Percentiles rank a stretch among this genome's conserved stretches.
Conservation (phyloP, 352 stramenopile species). For the Phytophthora hybrid region DNA sequence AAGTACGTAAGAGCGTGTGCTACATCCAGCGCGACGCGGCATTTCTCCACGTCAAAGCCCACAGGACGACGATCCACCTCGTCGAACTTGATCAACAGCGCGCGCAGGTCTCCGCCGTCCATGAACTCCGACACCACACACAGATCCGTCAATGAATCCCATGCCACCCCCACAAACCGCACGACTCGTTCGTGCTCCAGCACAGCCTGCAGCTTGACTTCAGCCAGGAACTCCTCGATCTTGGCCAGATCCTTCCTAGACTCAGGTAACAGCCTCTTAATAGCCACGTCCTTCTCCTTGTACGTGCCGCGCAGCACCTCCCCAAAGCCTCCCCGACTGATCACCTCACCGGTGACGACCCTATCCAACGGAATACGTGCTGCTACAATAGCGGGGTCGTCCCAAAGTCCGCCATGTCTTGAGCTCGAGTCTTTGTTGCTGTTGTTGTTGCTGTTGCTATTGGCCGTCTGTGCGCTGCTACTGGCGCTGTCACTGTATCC, state of each 20-base stretch:
- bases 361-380: constrained; percentile 59
- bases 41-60: constrained; percentile 56
- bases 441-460: constrained; percentile 31
- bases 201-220: constrained; percentile 52
- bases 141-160: constrained; percentile 50
- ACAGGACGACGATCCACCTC: constrained; percentile 27
- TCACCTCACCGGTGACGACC: constrained; percentile 37
- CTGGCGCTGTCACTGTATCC: constrained; percentile 34
- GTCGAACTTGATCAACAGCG: constrained; percentile 44
- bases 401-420: constrained; percentile 47
- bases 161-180: constrained; percentile 50
- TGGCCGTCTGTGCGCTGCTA: constrained; percentile 20
- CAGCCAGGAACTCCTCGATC: constrained; percentile 62
- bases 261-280: constrained; percentile 61
- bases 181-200: constrained; percentile 51
- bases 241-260: constrained; percentile 46
- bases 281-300: constrained; percentile 46
- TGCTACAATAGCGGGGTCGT: constrained; percentile 55
- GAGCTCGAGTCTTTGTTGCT: constrained; percentile 25
- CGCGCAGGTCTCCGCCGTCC: constrained; percentile 51
- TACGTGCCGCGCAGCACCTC: constrained; percentile 56
- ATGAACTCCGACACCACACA: constrained; percentile 57
- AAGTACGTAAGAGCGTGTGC: constrained; percentile 69
- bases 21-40: constrained; percentile 64
- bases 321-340: constrained; percentile 61